Evolutionary conservation across 768 basidiomycete genomes (phyloP), one percentile per base, ranked within the genome.

Genomic region (Termitomyces sp.): DNA sequence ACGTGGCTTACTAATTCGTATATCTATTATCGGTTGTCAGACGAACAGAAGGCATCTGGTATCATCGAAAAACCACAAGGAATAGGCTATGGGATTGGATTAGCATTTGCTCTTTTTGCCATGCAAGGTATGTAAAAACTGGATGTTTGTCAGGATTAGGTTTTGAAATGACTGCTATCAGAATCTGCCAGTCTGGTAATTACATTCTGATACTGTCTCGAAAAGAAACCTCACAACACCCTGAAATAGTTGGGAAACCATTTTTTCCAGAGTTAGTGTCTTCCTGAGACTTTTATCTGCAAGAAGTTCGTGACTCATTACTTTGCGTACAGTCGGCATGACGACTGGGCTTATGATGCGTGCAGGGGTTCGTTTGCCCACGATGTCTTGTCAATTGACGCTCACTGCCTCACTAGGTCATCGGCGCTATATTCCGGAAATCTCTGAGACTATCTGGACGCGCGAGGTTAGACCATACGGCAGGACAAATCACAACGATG

Each of bases 401-500:
- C 22, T 48, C 5, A 51, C 15, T 7, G 10, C 23, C 10, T 41
- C n/a, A 36, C 40, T 44, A 77, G 74, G 54, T 77, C 25, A 75
- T 77, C 35, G 78, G 76, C 2, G 64, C 61, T 29, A 80, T 88
- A 31, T 83, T 84, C 59, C 78, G 85, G 20, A 90, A 90, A 64
- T 83, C 85, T 0, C 69, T 89, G 36, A 79, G 86, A 12, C 69
- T 89, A 0, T 89, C 86, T 15, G 81, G 82, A 0, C 74, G 79
- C 46, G 75, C 85, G 9, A 74, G 85, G 18, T 56, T 78, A 25
- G 73, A 81, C 40, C 84, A 87, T 62, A 81, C 76, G 18, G 81
- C 82, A 39, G 88, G 88, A 0, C 75, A 85, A 62, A 82, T 88
- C 46, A 86, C 82, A 10, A 89, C 86, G 0, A 80, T 89, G 74